Conservation (phyloP, 345 rosid species). For the Draba incana region DNA sequence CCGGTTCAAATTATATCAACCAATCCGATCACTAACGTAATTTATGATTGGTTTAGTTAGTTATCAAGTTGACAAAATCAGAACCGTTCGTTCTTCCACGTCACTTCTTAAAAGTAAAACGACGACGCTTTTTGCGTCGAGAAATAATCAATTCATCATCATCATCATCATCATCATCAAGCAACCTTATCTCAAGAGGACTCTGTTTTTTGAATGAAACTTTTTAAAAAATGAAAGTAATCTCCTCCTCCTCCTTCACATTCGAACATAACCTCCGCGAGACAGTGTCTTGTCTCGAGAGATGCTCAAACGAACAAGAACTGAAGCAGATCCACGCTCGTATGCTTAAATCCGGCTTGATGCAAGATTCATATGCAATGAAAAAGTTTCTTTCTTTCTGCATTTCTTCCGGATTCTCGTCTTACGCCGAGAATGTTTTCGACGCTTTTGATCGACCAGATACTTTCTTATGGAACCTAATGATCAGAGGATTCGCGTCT, state of each 20-base stretch:
- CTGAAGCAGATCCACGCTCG: slow-evolving; percentile 65
- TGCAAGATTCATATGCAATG: slow-evolving; percentile 40
- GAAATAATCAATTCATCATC: no score
- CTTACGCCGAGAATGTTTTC: slow-evolving; percentile 57
- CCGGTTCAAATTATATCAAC: slow-evolving; percentile 5
- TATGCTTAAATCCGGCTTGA: slow-evolving; percentile 59
- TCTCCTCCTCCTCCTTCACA: slow-evolving; percentile 18
- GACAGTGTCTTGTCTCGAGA: slow-evolving; percentile 48
- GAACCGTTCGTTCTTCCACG: slow-evolving; percentile 15
- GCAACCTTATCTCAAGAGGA: slow-evolving; percentile 31
- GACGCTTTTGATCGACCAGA: slow-evolving; percentile 47
- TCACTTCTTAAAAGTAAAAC: slow-evolving; percentile 4
- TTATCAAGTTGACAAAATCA: neutral
- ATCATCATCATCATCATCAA: slow-evolving; percentile 10
- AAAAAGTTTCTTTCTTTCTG: slow-evolving; percentile 56
- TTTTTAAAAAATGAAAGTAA: slow-evolving; percentile 1
- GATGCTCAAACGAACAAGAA: slow-evolving; percentile 54
- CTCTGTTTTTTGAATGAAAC: slow-evolving; percentile 12
- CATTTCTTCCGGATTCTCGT: slow-evolving; percentile 43
- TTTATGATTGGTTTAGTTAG: no score
- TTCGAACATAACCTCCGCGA: slow-evolving; percentile 31
- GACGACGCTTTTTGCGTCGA: neutral
- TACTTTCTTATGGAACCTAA: slow-evolving; percentile 65
- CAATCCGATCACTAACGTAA: no score
- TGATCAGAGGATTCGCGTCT: slow-evolving; percentile 61